Conservation (phyloP, 2,329 filamentous ascomycete genomes). For the Ustilaginoidea virens region DNA sequence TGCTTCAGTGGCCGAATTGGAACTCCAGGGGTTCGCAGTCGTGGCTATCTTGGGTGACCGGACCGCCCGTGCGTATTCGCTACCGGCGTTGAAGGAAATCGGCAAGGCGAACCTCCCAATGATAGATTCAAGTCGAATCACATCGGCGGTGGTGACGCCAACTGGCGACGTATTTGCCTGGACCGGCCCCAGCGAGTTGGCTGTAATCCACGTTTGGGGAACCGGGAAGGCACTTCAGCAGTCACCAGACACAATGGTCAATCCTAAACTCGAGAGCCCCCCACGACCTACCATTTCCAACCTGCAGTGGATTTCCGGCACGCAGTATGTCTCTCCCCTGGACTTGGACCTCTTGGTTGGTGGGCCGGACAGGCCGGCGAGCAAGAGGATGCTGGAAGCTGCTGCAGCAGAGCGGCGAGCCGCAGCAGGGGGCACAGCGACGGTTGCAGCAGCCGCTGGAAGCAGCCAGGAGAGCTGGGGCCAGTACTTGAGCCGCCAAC, state of each 20-base stretch:
- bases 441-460: constrained; percentile 10
- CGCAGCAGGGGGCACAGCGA: constrained; percentile 19
- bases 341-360: constrained; percentile 88
- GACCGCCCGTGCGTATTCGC: constrained; percentile 61
- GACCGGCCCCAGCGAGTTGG: constrained; percentile 76
- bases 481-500: constrained; percentile 70
- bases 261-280: constrained; percentile 58
- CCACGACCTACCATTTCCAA: constrained; percentile 87
- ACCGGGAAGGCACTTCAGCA: constrained; percentile 48
- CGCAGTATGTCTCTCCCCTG: constrained; percentile 71
- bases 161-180: constrained; percentile 77
- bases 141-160: constrained; percentile 53
- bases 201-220: constrained; percentile 74
- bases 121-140: constrained; percentile 59
- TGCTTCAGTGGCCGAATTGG: constrained; percentile 60
- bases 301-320: constrained; percentile 91
- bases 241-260: constrained; percentile 59
- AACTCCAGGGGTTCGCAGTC: constrained; percentile 62
- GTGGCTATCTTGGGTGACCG: constrained; percentile 78
- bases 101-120: constrained; percentile 49
- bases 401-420: constrained; percentile 59
- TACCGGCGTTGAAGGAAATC: constrained; percentile 82
- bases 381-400: constrained; percentile 75
- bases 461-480: constrained; percentile 45
- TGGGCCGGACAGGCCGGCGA: constrained; percentile 73